These are phyloP conservation scores for Coniochaeta pulveracea DNA, from an alignment of 2,329 filamentous ascomycete genomes.

Conservation along the genomic window DNA sequence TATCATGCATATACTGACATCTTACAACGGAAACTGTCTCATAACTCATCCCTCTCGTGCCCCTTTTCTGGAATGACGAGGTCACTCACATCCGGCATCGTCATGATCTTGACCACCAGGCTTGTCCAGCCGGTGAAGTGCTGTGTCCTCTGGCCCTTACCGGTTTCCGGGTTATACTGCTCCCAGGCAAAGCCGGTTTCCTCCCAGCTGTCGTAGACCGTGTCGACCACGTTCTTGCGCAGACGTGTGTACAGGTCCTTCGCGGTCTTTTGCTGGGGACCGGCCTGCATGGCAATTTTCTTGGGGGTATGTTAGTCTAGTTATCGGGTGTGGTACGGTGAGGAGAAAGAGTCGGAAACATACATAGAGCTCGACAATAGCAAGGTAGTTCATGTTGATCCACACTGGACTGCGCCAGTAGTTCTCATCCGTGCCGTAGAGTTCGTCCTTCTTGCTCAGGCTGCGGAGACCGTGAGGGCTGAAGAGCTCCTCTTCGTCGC, in stretches of 20 bases:
- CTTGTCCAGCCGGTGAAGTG: slow-evolving; percentile 99
- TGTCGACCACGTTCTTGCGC: slow-evolving; percentile 76
- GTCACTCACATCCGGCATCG: slow-evolving; percentile 81
- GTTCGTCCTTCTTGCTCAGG: slow-evolving; percentile 69
- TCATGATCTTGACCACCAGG: slow-evolving; percentile 93
- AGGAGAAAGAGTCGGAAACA: slow-evolving; percentile 22
- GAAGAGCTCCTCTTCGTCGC: slow-evolving; percentile 78
- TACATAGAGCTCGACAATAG: slow-evolving; percentile 67
- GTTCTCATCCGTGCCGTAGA: slow-evolving; percentile 87
- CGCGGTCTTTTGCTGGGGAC: slow-evolving; percentile 59
- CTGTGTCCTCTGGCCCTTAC: slow-evolving; percentile 86
- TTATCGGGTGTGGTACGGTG: slow-evolving; percentile 3
- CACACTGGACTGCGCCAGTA: slow-evolving; percentile 94
- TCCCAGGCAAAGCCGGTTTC: slow-evolving; percentile 97
- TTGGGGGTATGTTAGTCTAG: slow-evolving; percentile 19
- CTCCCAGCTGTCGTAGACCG: slow-evolving; percentile 78
- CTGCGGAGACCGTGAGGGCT: slow-evolving; percentile 81
- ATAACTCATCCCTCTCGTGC: slow-evolving; percentile 36
- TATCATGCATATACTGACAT: not conserved
- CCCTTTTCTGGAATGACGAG: no score
- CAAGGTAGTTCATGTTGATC: slow-evolving; percentile 94
- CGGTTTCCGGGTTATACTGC: slow-evolving; percentile 92
- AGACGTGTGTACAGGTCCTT: slow-evolving; percentile 64
- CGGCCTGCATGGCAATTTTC: slow-evolving; percentile 53
- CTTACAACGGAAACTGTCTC: no score